Percentiles rank a stretch among this genome's conserved stretches.
phyloP scores from a whole-genome alignment of 352 stramenopile genomes.

The Pythium monospermum region DNA sequence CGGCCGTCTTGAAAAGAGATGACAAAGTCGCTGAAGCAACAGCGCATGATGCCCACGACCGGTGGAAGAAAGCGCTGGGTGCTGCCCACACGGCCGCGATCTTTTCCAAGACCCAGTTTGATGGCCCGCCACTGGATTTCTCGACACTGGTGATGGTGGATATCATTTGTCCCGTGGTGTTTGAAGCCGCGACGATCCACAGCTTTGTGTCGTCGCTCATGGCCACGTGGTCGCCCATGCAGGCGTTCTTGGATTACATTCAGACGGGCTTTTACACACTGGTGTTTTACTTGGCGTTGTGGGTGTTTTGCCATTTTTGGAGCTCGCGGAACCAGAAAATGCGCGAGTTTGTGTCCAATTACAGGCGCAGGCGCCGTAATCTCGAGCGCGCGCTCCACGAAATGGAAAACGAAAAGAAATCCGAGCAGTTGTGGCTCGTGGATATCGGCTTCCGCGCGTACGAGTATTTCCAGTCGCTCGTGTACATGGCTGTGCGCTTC shows the following conservation, averaged over 20 bases:
- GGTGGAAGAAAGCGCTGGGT: slow-evolving; percentile 72
- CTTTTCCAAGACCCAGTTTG: slow-evolving; percentile 76
- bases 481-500: slow-evolving; percentile 45
- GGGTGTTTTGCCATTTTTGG: slow-evolving; percentile 84
- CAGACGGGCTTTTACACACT: slow-evolving; percentile 77
- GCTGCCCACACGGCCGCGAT: slow-evolving; percentile 62
- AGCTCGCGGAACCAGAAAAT: slow-evolving; percentile 82
- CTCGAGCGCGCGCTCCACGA: slow-evolving; percentile 63
- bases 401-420: slow-evolving; percentile 78
- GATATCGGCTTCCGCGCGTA: slow-evolving; percentile 80
- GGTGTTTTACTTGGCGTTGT: slow-evolving; percentile 63
- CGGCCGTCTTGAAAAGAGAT: slow-evolving; percentile 45
- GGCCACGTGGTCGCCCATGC: slow-evolving; percentile 50
- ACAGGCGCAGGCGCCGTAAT: slow-evolving; percentile 67
- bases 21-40: slow-evolving; percentile 21
- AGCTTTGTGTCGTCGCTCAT: slow-evolving; percentile 59
- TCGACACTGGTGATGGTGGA: slow-evolving; percentile 83
- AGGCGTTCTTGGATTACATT: slow-evolving; percentile 82
- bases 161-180: slow-evolving; percentile 75
- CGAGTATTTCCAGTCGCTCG: slow-evolving; percentile 59
- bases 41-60: slow-evolving; percentile 25
- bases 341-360: slow-evolving; percentile 86
- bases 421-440: slow-evolving; percentile 80
- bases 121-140: slow-evolving; percentile 75
- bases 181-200: slow-evolving; percentile 74